A percentile compares a stretch with the other conserved stretches of the same genome.
These are phyloP conservation scores for Lachnellula arida DNA, from an alignment of 2,329 filamentous ascomycete species.

Conservation along the genomic window DNA sequence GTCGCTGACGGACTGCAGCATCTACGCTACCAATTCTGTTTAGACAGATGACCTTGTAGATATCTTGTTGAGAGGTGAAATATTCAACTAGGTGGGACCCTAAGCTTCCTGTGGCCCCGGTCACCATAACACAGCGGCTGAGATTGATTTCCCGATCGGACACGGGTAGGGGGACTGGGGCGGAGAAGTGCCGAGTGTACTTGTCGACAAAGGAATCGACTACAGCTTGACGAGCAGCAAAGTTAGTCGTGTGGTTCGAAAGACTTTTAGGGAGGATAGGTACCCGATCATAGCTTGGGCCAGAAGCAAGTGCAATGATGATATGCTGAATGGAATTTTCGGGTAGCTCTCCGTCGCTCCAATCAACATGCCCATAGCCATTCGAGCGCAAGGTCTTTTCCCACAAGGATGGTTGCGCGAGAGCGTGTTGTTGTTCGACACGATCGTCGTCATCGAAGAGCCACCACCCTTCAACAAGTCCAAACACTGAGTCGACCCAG, in stretches of 20 bases:
- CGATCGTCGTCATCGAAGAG: conserved; percentile 16
- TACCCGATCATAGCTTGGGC: conserved; percentile 1
- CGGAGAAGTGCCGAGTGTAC: background rate
- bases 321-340: conserved; percentile 2
- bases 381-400: conserved; percentile 2
- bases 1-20: conserved; percentile 32
- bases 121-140: conserved; percentile 30
- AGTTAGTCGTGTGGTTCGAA: background rate
- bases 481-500: conserved; percentile 12
- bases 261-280: background rate
- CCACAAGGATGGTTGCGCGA: conserved; percentile 8
- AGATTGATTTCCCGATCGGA: background rate
- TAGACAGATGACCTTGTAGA: conserved; percentile 40
- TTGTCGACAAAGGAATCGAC: conserved; percentile 1
- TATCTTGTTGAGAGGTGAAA: conserved; percentile 23
- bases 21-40: conserved; percentile 37
- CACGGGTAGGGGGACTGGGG: background rate
- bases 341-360: conserved; percentile 11
- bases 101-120: conserved; percentile 36
- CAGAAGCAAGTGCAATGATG: conserved; percentile 11
- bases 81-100: conserved; percentile 34
- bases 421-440: conserved; percentile 10
- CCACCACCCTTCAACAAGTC: conserved; percentile 23
- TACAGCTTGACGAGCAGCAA: conserved; percentile 1
- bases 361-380: conserved; percentile 8